A percentile compares a stretch with the other conserved stretches of the same genome.
These are phyloP conservation scores for Rostrohypoxylon terebratum DNA, from an alignment of 495 filamentous ascomycete genomes.

Conservation along the genomic window DNA sequence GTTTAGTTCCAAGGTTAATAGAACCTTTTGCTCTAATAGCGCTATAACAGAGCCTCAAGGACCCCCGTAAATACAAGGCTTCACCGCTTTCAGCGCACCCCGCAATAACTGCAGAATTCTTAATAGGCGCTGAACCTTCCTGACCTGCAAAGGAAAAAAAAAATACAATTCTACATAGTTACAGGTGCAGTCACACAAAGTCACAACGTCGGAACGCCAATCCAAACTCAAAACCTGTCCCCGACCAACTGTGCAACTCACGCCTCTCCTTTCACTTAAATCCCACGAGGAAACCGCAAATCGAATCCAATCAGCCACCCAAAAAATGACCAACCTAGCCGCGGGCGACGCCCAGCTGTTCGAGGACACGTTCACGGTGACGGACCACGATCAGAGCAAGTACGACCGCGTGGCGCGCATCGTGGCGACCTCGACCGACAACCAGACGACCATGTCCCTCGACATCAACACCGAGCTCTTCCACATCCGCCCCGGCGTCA, in stretches of 20 bases:
- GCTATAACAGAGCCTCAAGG: slow-evolving; percentile 36
- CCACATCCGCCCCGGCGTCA: slow-evolving; percentile 76
- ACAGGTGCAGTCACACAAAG: not conserved
- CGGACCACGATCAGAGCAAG: slow-evolving; percentile 78
- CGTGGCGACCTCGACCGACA: slow-evolving; percentile 74
- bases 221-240: not conserved
- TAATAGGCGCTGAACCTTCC: not conserved
- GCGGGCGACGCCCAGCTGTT: slow-evolving; percentile 85
- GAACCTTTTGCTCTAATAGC: not conserved
- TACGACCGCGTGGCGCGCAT: slow-evolving; percentile 95
- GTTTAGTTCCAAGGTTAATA: too few species aligned
- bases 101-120: slow-evolving; percentile 29
- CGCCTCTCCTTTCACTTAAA: not conserved
- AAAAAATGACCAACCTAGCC: slow-evolving; percentile 62
- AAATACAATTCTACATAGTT: not conserved
- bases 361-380: slow-evolving; percentile 90
- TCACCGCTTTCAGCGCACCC: slow-evolving; percentile 47
- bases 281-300: not conserved
- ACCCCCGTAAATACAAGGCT: slow-evolving; percentile 36
- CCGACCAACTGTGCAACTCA: not conserved
- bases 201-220: not conserved
- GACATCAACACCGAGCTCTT: slow-evolving; percentile 97
- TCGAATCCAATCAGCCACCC: not conserved
- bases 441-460: slow-evolving; percentile 78
- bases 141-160: slow-evolving; percentile 4